phyloP scores from a whole-genome alignment of 805 yeast species.

The Candida lessepsii region DNA sequence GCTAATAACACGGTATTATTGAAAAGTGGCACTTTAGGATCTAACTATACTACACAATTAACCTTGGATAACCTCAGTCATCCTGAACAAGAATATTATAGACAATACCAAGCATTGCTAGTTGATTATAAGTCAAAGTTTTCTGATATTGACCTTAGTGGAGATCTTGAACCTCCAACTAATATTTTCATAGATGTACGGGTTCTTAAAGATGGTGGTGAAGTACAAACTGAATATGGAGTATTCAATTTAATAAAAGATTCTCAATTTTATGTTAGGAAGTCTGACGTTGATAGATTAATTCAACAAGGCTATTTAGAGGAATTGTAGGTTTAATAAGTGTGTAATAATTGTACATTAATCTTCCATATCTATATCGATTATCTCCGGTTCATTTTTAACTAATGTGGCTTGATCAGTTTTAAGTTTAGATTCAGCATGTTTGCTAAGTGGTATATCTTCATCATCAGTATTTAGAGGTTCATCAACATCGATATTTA shows the following conservation, averaged over 20 bases:
- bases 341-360: constrained; percentile 3
- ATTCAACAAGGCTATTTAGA: constrained; percentile 93
- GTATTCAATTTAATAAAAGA: constrained; percentile 90
- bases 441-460: constrained; percentile 3
- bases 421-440: background rate
- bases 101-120: constrained; percentile 66
- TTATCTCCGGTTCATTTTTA: constrained; percentile 11
- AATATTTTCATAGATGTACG: constrained; percentile 93
- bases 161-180: constrained; percentile 85
- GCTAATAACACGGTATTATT: background rate
- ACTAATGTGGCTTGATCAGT: background rate
- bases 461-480: background rate
- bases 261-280: constrained; percentile 91
- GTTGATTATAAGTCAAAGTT: constrained; percentile 76
- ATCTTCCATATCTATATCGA: constrained; percentile 7
- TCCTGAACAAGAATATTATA: constrained; percentile 75
- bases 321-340: constrained; percentile 44
- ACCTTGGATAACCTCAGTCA: constrained; percentile 59
- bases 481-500: background rate
- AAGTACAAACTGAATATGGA: constrained; percentile 95
- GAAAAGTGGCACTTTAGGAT: constrained; percentile 14
- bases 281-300: constrained; percentile 88
- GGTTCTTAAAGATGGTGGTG: constrained; percentile 92
- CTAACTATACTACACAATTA: constrained; percentile 27
- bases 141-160: constrained; percentile 82